Percentiles rank a stretch among this genome's conserved stretches.
Conservation (phyloP, 2,329 filamentous ascomycete species). For the Tolypocladium paradoxum region DNA sequence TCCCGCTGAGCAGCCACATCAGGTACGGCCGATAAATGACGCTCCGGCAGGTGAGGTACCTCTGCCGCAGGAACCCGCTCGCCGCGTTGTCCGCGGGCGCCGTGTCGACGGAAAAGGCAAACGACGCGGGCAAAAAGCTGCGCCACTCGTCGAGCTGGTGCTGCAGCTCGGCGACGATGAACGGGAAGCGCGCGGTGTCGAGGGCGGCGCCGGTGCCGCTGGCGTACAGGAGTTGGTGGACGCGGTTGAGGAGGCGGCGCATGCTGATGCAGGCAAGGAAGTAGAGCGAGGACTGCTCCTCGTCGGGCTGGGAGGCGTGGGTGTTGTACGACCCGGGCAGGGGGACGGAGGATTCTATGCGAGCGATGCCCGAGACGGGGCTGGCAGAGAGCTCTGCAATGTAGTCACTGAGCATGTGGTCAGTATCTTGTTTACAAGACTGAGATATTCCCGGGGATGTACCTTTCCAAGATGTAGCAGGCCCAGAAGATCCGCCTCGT, state of each 20-base stretch:
- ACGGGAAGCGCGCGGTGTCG: slow-evolving; percentile 33
- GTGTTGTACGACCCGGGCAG: slow-evolving; percentile 36
- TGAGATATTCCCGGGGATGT: no score
- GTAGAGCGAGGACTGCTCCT: slow-evolving; percentile 39
- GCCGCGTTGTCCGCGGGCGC: slow-evolving; percentile 25
- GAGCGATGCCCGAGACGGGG: slow-evolving; percentile 37
- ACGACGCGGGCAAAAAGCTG: slow-evolving; percentile 29
- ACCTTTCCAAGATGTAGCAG: slow-evolving; percentile 43
- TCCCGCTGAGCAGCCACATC: slow-evolving; percentile 35
- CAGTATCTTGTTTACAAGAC: no score
- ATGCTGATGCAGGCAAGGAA: slow-evolving; percentile 44
- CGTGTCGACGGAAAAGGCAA: slow-evolving; percentile 27
- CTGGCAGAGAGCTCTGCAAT: slow-evolving; percentile 40
- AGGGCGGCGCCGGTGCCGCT: slow-evolving; percentile 30
- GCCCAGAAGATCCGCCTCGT: slow-evolving; percentile 43
- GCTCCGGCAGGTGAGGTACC: slow-evolving; percentile 39
- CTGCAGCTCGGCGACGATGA: slow-evolving; percentile 35
- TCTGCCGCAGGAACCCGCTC: slow-evolving; percentile 36
- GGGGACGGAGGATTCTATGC: no score
- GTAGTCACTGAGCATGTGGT: no score
- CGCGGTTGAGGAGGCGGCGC: slow-evolving; percentile 34
- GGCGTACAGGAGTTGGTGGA: slow-evolving; percentile 38
- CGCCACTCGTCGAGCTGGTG: slow-evolving; percentile 39
- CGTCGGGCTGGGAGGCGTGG: slow-evolving; percentile 24
- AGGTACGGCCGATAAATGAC: slow-evolving; percentile 42